Evolutionary conservation across 2,329 filamentous ascomycete species (phyloP), one percentile per base, ranked within the genome.

Genomic region (Raffaelea deltoideospora): DNA sequence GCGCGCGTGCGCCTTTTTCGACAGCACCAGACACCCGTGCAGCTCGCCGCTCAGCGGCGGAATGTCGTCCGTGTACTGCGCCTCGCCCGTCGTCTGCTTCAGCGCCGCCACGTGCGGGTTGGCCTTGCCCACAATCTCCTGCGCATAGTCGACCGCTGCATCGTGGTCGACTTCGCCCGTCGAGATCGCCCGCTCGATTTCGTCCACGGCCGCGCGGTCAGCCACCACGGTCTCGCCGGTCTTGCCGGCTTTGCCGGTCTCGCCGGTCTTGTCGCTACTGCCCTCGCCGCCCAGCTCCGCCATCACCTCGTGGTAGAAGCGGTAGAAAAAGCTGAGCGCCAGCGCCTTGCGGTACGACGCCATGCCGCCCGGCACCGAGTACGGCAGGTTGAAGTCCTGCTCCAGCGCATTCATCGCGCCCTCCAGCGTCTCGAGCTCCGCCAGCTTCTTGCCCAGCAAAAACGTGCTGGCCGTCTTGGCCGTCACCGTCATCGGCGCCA

Each of bases 51-150:
- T 80, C 47, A 87, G 66, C 1, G 77, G 64, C 1, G 88, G 88
- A 9, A 95, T 92, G 48, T 98, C 90, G 50, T 96, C 90, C 0
- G 86, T 95, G 48, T 98, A 98, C 48, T 94, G 85, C 3, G 90
- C 90, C 57, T 94, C 84, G 38, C 90, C 90, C 0, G 85, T 92
- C 10, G 79, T 81, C 57, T 98, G 90, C 60, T 95, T 93, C 55
- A 98, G 57, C 0, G 90, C 90, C 1, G 90, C 85, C 26, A 95
- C 72, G 50, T 96, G 90, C 17, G 79, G 79, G 37, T 78, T 79
- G n/a, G 82, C 72, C 52, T 87, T 87, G 34, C 90, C 90, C 1
- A 95, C 67, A 24, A 92, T 71, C 39, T 79, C 80, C 52, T 90
- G 76, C 47, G 81, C 69, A 49, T 96, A 96, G 1, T 79, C 81